Base-by-base conservation (phyloP, 495 filamentous ascomycete species). In the Aspergillus cavernicola region DNA sequence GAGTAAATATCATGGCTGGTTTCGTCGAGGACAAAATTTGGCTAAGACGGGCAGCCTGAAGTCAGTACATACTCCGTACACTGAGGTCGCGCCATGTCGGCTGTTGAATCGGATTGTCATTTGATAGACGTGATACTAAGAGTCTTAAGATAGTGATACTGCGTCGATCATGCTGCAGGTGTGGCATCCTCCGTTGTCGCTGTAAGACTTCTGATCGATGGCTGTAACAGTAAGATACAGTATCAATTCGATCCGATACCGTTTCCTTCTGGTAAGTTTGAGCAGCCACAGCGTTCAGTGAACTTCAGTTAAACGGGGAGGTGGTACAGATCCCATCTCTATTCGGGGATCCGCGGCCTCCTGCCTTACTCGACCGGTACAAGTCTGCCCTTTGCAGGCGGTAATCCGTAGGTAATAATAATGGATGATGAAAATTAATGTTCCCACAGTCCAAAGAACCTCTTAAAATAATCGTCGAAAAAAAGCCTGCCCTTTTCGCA, bases 171-270 rank as follows among this genome's bases (percentile, higher is more conserved):
- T 38, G 12, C 16, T 38, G 13, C 10, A 4, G 13, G 32, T 29
- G 26, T 4, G 26, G 26, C 26, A 29, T 29, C 26, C 9, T 29
- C 26, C 4, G 26, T n/a, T n/a, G n/a, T n/a, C n/a, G n/a, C n/a
- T 28, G 44, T 31, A 24, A 38, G 33, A 37, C 35, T 48, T 15
- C 2, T 33, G 12, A 32, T 29, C 16, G 49, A 42, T 52, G 35
- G 32, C 51, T 57, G 54, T 36, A 37, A 52, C 28, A n/a, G 59
- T 52, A 57, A 47, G 41, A 38, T 53, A 58, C 59, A 23, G 35
- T 50, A 41, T 47, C 6, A 28, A 36, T 40, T 49, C 54, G 20
- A 26, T 37, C 53, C 48, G 9, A 15, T 44, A 56, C 48, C 37
- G 29, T 19, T 22, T 23, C 22, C n/a, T 28, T n/a, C 12, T 33